Evolutionary conservation across 2,329 filamentous ascomycete genomes (phyloP).

Genomic region (Kalmusia sp.): DNA sequence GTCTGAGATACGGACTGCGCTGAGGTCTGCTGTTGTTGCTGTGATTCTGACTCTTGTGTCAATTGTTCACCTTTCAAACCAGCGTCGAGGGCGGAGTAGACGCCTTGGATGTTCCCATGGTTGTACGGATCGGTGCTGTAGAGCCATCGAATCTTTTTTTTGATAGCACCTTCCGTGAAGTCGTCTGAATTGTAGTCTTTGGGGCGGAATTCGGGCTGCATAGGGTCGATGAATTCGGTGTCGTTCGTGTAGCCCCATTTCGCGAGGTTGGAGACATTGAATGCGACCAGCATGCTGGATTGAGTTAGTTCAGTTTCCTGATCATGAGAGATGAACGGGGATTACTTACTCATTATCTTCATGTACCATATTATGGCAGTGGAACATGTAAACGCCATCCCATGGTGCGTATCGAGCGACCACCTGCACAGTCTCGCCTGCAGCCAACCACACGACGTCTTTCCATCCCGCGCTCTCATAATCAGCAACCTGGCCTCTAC

Average conservation of each 20-base stretch:
- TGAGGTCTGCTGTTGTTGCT: neutral
- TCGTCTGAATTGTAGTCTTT: constrained; percentile 31
- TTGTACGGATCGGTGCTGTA: constrained; percentile 40
- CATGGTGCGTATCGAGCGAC: constrained; percentile 42
- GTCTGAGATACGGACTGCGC: neutral
- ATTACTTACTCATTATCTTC: constrained; percentile 47
- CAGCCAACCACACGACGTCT: constrained; percentile 64
- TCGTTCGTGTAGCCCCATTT: constrained; percentile 43
- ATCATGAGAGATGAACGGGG: neutral
- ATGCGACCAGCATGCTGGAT: constrained; percentile 51
- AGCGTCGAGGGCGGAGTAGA: constrained; percentile 12
- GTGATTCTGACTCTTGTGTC: neutral
- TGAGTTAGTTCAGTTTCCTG: neutral
- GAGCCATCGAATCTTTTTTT: constrained; percentile 39
- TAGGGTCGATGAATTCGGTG: constrained; percentile 41
- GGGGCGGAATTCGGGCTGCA: constrained; percentile 35
- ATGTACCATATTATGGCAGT: constrained; percentile 55
- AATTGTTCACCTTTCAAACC: neutral
- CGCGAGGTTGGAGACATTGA: constrained; percentile 49
- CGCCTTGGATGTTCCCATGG: constrained; percentile 11
- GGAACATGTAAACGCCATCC: constrained; percentile 61
- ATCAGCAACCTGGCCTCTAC: constrained; percentile 31
- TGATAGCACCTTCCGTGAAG: constrained; percentile 33
- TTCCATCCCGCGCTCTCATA: constrained; percentile 65
- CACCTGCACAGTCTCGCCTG: constrained; percentile 51